Conservation (phyloP, 1,284 basidiomycete genomes). For the Anthracocystis setariae region DNA sequence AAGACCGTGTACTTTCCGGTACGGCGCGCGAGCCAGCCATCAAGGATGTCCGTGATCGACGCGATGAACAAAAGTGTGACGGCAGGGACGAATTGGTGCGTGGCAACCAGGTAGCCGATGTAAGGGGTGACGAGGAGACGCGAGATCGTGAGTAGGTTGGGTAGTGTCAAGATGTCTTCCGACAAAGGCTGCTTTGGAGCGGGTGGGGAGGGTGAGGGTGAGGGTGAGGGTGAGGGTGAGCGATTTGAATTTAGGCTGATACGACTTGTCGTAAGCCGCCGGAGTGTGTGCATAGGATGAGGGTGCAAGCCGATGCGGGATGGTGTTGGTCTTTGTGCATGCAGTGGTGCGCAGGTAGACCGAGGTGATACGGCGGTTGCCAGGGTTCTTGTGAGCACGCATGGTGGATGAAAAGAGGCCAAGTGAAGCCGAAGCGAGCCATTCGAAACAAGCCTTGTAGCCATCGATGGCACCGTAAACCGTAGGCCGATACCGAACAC, state of each 20-base stretch:
- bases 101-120: slow-evolving; percentile 89
- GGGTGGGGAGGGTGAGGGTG: slow-evolving; percentile 64
- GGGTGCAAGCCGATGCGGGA: neutral
- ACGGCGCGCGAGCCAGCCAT: slow-evolving; percentile 89
- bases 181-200: slow-evolving; percentile 53
- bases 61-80: slow-evolving; percentile 86
- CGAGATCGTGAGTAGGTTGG: slow-evolving; percentile 87
- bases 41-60: slow-evolving; percentile 88
- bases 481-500: slow-evolving; percentile 16
- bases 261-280: neutral
- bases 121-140: slow-evolving; percentile 88
- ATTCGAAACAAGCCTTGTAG: neutral
- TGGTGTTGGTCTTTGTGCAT: slow-evolving; percentile 55
- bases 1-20: slow-evolving; percentile 78
- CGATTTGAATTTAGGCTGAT: slow-evolving; percentile 72
- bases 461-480: neutral
- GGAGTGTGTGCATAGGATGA: too few species aligned
- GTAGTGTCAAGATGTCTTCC: slow-evolving; percentile 95
- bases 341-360: slow-evolving; percentile 13
- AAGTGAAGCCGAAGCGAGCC: neutral
- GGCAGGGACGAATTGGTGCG: slow-evolving; percentile 81
- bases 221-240: slow-evolving; percentile 67
- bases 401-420: neutral
- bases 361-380: too few species aligned
- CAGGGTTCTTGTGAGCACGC: neutral